These are phyloP conservation scores for Pleomassaria siparia DNA, from an alignment of 2,329 filamentous ascomycete species.

Conservation along the genomic window DNA sequence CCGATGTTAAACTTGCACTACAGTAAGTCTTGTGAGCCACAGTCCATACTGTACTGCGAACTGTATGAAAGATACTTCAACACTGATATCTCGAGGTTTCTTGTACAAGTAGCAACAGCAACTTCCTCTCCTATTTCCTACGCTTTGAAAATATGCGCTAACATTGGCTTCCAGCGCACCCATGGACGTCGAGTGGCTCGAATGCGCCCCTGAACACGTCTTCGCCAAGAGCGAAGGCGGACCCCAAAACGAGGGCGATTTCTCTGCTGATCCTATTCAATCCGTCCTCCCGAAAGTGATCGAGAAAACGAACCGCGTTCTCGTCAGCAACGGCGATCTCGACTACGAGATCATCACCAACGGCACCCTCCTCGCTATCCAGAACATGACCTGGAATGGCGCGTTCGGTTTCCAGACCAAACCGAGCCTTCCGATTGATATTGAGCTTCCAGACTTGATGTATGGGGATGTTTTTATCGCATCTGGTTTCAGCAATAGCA, in stretches of 20 bases:
- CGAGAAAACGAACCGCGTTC: constrained; percentile 82
- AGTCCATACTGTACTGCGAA: too few relatives aligned
- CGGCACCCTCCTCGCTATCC: constrained; percentile 59
- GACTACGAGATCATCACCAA: constrained; percentile 85
- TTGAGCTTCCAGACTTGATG: constrained; percentile 14
- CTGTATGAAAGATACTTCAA: too few relatives aligned
- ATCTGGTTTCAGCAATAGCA: constrained; percentile 6
- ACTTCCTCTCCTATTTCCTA: too few relatives aligned
- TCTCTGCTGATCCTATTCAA: constrained; percentile 17
- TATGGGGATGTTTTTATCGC: constrained; percentile 10
- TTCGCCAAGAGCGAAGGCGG: constrained; percentile 14
- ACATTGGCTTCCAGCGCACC: too few relatives aligned
- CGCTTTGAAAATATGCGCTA: too few relatives aligned
- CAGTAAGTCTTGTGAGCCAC: too few relatives aligned
- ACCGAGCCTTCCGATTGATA: constrained; percentile 10
- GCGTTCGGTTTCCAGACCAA: constrained; percentile 14
- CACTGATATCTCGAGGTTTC: too few relatives aligned
- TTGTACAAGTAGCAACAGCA: too few relatives aligned
- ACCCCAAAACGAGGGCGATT: constrained; percentile 15
- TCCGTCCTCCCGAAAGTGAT: constrained; percentile 60
- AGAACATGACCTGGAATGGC: constrained; percentile 22
- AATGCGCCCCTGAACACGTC: constrained; percentile 5
- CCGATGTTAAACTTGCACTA: constrained; percentile 17
- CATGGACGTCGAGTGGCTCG: constrained; percentile 13
- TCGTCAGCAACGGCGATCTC: constrained; percentile 61